phyloP scores from a whole-genome alignment of 2,329 filamentous ascomycete species.

The Sphaerulina vaccinii region DNA sequence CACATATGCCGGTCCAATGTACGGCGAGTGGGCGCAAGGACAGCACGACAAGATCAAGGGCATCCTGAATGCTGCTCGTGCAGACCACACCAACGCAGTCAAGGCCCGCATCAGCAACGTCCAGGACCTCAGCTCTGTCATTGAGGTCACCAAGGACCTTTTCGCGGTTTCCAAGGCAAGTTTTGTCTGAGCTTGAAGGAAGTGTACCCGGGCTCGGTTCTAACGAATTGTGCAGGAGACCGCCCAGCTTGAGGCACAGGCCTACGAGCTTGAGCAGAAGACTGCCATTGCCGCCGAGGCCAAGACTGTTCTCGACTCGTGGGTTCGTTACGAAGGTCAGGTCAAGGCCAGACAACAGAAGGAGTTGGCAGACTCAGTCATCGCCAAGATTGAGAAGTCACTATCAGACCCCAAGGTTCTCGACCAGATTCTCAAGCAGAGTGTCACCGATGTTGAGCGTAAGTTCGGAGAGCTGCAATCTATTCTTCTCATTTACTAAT shows the following conservation, averaged over 20 bases:
- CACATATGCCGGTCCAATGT: slow-evolving; percentile 89
- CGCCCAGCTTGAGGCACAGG: slow-evolving; percentile 90
- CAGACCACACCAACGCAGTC: slow-evolving; percentile 93
- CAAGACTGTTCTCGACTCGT: slow-evolving; percentile 93
- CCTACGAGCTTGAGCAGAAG: slow-evolving; percentile 95
- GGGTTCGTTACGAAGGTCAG: slow-evolving; percentile 97
- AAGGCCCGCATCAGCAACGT: slow-evolving; percentile 92
- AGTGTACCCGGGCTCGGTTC: background rate
- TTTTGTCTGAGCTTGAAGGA: background rate
- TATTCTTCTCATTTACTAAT: background rate
- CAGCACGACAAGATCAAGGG: slow-evolving; percentile 91
- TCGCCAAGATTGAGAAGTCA: slow-evolving; percentile 98
- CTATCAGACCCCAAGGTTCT: slow-evolving; percentile 96
- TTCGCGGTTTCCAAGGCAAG: slow-evolving; percentile 96
- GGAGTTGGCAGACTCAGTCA: slow-evolving; percentile 89
- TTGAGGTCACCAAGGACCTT: slow-evolving; percentile 94
- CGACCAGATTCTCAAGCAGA: slow-evolving; percentile 97
- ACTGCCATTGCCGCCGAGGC: slow-evolving; percentile 89
- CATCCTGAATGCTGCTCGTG: slow-evolving; percentile 90
- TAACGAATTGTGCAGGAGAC: slow-evolving; percentile 70
- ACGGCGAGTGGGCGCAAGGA: slow-evolving; percentile 85
- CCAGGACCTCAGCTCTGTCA: slow-evolving; percentile 88
- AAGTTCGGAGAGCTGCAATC: slow-evolving; percentile 39
- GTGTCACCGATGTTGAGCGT: slow-evolving; percentile 95
- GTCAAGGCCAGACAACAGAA: slow-evolving; percentile 98